Conservation (phyloP, 495 filamentous ascomycete species). For the Penicillium mononematosum region DNA sequence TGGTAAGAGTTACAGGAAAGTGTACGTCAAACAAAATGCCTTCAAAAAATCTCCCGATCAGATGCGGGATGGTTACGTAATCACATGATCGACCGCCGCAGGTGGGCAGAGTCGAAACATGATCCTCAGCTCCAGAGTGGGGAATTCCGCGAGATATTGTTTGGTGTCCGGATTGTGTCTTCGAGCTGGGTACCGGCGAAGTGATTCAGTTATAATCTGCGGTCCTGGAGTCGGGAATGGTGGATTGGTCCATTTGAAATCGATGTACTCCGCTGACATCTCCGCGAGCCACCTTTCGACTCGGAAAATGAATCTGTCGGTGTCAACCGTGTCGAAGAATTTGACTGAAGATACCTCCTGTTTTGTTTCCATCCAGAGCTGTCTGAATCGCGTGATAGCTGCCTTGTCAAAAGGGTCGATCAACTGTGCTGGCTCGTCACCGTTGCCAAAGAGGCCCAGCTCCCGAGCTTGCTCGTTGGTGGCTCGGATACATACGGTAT, state of each 20-base stretch:
- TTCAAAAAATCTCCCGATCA: conserved; percentile 10
- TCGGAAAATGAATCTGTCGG: not conserved
- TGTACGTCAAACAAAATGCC: conserved; percentile 4
- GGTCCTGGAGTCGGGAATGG: not conserved
- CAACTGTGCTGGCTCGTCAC: conserved; percentile 2
- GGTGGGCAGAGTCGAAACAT: conserved; percentile 14
- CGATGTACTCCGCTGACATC: not conserved
- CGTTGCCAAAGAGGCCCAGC: conserved; percentile 3
- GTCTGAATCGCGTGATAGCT: not conserved
- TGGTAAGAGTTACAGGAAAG: not conserved
- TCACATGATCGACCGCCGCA: not conserved
- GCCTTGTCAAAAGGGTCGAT: not conserved
- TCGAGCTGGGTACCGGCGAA: not conserved
- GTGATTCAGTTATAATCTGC: not conserved
- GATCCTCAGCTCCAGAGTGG: not conserved
- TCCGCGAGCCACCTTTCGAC: conserved; percentile 2
- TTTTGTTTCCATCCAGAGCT: not conserved
- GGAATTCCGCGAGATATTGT: not conserved
- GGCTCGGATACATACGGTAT: not conserved
- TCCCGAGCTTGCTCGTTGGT: not conserved
- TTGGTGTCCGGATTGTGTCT: not conserved
- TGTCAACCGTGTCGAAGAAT: conserved; percentile 1
- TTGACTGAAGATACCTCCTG: not conserved
- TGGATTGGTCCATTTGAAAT: not conserved
- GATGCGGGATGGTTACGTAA: conserved; percentile 9